Base-by-base conservation (phyloP, 2,329 filamentous ascomycete species). In the Ophiocordyceps sinensis region DNA sequence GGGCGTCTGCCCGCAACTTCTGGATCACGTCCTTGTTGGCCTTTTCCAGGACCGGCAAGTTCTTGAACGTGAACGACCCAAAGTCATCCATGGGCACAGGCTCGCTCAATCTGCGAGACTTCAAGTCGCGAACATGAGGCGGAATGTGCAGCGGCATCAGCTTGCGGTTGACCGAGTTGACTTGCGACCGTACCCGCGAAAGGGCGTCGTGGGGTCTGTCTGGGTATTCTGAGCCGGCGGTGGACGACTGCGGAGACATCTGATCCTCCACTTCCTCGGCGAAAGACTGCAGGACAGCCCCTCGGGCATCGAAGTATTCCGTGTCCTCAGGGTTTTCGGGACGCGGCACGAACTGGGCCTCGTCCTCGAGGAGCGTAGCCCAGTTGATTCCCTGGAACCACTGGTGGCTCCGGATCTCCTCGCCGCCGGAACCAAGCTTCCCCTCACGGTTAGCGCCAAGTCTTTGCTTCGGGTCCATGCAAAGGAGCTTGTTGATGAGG, bases 1-100 rank as follows among this genome's bases (percentile, higher is more conserved):
- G 72, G 3, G 91, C 88, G 60, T 96, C 88, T 19, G 88, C 86
- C 11, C 88, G 80, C 43, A 98, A 69, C 59, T 96, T 96, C 53
- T 96, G 88, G 28, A 98, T 94, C 28, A 96, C 87, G 53, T 98
- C 91, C 58, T 98, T 98, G 63, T 98, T 98, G 41, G 91, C 91
- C 60, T 95, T 96, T 53, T 96, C 91, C 15, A 98, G 70, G 17
- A 96, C 89, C 0, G 89, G 88, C 38, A 98, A 66, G 52, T 98
- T 98, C 65, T 98, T 98, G 70, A 94, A 98, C 32, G 86, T 78
- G 61, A 98, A 98, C 47, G 78, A 87, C 28, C 91, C 91, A 67
- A 98, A 98, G 57, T 98, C 93, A 58, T 98, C 91, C 1, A 81
- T 73, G 28, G 78, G 75, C 14, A 89, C 79, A 1, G 91, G 91